Conservation (phyloP, 169 alveolate species). For the Babesia sp. region DNA sequence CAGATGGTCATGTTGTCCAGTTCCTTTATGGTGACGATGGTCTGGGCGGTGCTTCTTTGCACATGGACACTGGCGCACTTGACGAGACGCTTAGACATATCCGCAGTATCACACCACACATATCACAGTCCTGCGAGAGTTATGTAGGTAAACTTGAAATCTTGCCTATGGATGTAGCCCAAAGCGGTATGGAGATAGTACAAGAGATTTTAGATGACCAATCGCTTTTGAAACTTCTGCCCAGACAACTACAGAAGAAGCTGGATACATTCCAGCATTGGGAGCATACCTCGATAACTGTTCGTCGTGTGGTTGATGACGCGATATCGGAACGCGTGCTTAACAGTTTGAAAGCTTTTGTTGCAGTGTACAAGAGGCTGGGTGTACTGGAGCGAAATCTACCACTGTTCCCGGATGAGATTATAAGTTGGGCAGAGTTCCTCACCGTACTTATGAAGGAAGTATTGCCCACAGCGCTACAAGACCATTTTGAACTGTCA, state of each 20-base stretch:
- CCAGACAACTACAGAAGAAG: slow-evolving; percentile 49
- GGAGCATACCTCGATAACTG: neutral
- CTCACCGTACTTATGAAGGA: slow-evolving; percentile 65
- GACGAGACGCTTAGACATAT: slow-evolving; percentile 35
- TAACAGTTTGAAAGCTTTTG: slow-evolving; percentile 64
- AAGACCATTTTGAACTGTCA: slow-evolving; percentile 49
- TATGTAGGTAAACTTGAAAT: neutral
- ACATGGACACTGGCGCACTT: slow-evolving; percentile 16
- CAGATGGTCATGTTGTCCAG: slow-evolving; percentile 94
- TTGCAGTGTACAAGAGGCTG: slow-evolving; percentile 63
- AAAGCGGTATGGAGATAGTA: slow-evolving; percentile 7
- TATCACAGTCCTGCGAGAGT: neutral
- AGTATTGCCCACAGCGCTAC: slow-evolving; percentile 66
- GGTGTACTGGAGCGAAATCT: slow-evolving; percentile 62
- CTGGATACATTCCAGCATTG: slow-evolving; percentile 31
- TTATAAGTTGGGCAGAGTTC: slow-evolving; percentile 77
- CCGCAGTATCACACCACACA: slow-evolving; percentile 40
- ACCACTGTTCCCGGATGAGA: slow-evolving; percentile 84
- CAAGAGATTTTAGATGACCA: slow-evolving; percentile 11
- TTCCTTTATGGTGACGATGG: slow-evolving; percentile 99
- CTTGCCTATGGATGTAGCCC: slow-evolving; percentile 15
- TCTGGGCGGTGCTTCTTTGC: slow-evolving; percentile 82
- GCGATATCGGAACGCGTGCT: slow-evolving; percentile 46
- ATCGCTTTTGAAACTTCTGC: slow-evolving; percentile 9
- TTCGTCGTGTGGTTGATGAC: slow-evolving; percentile 30